Base-by-base conservation (phyloP, 148 eudicot species). In the Chenopodium suecicum region DNA sequence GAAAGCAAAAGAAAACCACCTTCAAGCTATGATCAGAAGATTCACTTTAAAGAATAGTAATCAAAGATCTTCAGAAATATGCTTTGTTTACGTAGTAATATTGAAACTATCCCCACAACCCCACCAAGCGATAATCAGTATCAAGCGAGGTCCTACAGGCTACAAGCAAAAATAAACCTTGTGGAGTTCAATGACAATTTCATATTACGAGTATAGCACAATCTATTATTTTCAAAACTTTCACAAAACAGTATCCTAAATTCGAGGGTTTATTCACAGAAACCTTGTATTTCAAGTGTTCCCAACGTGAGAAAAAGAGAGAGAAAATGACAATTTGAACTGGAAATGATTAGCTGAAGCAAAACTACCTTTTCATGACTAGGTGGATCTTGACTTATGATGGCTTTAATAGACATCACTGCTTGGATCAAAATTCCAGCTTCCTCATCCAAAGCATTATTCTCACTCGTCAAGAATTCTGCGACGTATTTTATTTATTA, bases 341-440 rank as follows among this genome's bases (percentile, higher is more conserved):
- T 14, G 47, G 41, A 86, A 32, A 75, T 79, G 62, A 74, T 44
- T 67, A 50, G 7, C 9, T 25, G 64, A 46, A 74, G 70, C 79
- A 48, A 77, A 86, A 63, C 71, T 83, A 96, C 99, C 91, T 90
- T 91, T 81, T 96, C 99, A 83, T 90, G 90, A 72, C 84, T 76
- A n/a, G 78, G 78, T 34, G 98, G 95, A 83, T 96, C 97, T 82
- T 88, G 92, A 85, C 84, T 85, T 84, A 96, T 86, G 81, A 96
- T 90, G 80, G 90, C 82, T 83, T 87, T 92, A 52, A 96, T 86
- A 56, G 98, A 94, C 86, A 90, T 86, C 72, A 96, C 91, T 23
- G 94, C 97, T 88, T 94, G 99, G 79, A 90, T 87, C 78, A 94
- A 88, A 84, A 96, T 83, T 75, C 84, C 87, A 31, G 90, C 92